Conservation (phyloP, 805 yeast species). For the Ogataea paradorogensis region DNA sequence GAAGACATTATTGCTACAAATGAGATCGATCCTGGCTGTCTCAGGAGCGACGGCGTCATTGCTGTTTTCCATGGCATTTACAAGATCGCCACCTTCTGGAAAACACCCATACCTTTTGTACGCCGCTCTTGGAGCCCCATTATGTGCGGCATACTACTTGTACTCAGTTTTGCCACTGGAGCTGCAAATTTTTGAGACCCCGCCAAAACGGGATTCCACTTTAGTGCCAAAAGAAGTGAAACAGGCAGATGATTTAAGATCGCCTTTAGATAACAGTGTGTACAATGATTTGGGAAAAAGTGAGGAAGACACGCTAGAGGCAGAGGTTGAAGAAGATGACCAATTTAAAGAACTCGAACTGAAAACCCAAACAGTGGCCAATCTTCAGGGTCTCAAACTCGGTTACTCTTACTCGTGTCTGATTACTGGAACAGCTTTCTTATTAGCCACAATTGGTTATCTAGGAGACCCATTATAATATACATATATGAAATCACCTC, state of each 20-base stretch:
- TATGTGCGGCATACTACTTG: constrained; percentile 35
- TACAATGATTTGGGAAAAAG: constrained; percentile 40
- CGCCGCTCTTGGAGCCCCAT: constrained; percentile 53
- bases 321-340: constrained; percentile 29
- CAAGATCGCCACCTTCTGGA: constrained; percentile 49
- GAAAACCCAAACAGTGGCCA: constrained; percentile 35
- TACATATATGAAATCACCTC: constrained; percentile 5
- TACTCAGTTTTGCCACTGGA: constrained; percentile 29
- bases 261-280: constrained; percentile 45
- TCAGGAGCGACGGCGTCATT: constrained; percentile 50
- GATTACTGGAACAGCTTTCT: constrained; percentile 44
- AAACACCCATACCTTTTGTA: constrained; percentile 76
- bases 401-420: constrained; percentile 41
- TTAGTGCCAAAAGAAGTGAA: constrained; percentile 17
- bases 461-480: constrained; percentile 45
- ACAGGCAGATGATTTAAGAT: constrained; percentile 30
- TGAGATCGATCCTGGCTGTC: constrained; percentile 27
- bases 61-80: constrained; percentile 54
- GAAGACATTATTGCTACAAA: constrained; percentile 16
- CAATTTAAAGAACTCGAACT: constrained; percentile 36
- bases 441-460: constrained; percentile 52
- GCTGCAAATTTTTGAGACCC: constrained; percentile 21
- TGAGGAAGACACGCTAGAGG: constrained; percentile 16
- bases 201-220: constrained; percentile 23
- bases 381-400: constrained; percentile 34